Base-by-base conservation (phyloP, 2,329 filamentous ascomycete genomes). In the Beauveria asiatica region DNA sequence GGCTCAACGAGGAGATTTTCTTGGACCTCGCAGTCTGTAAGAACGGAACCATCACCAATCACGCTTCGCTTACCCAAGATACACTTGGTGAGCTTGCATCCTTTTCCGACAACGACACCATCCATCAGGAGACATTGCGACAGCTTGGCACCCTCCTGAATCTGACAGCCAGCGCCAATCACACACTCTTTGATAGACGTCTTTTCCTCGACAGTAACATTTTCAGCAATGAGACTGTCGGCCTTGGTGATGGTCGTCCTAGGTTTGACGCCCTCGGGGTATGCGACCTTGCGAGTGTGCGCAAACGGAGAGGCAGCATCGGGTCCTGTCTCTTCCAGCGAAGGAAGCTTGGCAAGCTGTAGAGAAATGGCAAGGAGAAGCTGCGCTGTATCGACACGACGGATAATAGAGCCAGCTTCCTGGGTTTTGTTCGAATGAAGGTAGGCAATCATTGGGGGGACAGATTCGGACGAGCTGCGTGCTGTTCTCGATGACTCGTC, bases 121-220 rank as follows among this genome's bases (percentile, higher is more conserved):
- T 97, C 93, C 91, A 97, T 97, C 21, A 97, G 76, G 52, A 97
- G 74, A 73, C 93, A 97, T 64, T 92, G 84, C n/a, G 85, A 86
- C 49, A 99, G 75, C 65, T 92, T 89, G 33, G 89, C 91, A n/a
- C 92, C 91, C 66, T 88, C 86, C 63, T 87, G 86, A 64, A 99
- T 93, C 67, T 89, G 87, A 71, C 91, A 96, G 67, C 90, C 91
- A 5, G 90, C 85, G 3, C 94, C 94, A 45, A 99, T 84, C 33
- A 97, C 90, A 42, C 82, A 88, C 73, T 96, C 91, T 73, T 96
- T 97, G 75, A 99, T 89, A n/a, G 92, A 88, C 25, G 85, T 87
- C 71, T 93, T 93, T 67, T 93, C 90, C 69, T 93, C 90, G 0
- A 97, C 86, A 1, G 86, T 91, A 45, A 95, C 91, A 68, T 97